A percentile compares a stretch with the other conserved stretches of the same genome.
phyloP scores from a whole-genome alignment of 148 eudicot species.

The Drosera capensis region DNA sequence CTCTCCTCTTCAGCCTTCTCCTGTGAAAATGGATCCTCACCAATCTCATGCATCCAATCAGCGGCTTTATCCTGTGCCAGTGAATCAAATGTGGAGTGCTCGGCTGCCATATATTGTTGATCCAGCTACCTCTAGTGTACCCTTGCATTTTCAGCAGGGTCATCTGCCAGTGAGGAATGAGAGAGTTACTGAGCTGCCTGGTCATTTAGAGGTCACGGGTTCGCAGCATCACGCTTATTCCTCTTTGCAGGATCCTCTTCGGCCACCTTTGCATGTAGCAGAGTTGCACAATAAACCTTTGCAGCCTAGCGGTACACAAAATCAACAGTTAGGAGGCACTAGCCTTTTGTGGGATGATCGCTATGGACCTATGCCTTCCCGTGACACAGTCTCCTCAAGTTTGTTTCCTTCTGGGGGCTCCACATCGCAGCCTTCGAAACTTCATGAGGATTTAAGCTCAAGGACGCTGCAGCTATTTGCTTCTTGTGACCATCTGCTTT shows the following conservation, averaged over 20 bases:
- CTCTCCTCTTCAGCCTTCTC: slow-evolving; percentile 14
- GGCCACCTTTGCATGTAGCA: slow-evolving; percentile 8
- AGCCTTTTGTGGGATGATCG: slow-evolving; percentile 19
- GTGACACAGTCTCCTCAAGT: slow-evolving; percentile 16
- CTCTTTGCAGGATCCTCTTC: slow-evolving; percentile 11
- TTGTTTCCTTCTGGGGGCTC: slow-evolving; percentile 18
- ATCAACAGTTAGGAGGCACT: slow-evolving; percentile 25
- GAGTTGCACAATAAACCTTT: slow-evolving; percentile 10
- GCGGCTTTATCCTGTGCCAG: slow-evolving; percentile 27
- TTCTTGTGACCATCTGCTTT: slow-evolving; percentile 18
- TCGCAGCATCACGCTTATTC: slow-evolving; percentile 23
- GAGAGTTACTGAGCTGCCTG: slow-evolving; percentile 18
- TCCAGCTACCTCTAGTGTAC: slow-evolving; percentile 17
- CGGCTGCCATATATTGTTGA: slow-evolving; percentile 20
- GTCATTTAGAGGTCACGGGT: slow-evolving; percentile 27
- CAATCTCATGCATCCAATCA: slow-evolving; percentile 27
- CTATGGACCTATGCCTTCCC: slow-evolving; percentile 18
- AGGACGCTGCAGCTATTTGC: slow-evolving; percentile 7
- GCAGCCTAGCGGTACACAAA: slow-evolving; percentile 18
- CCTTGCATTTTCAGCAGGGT: slow-evolving; percentile 37
- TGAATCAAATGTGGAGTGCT: slow-evolving; percentile 28
- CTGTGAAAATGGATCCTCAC: slow-evolving; percentile 18
- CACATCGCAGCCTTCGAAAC: slow-evolving; percentile 9
- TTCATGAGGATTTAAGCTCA: slow-evolving; percentile 12
- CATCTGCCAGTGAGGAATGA: slow-evolving; percentile 29